A percentile compares a stretch with the other conserved stretches of the same genome.
These are phyloP conservation scores for Saccharum spontaneum DNA, from an alignment of 176 grass and related monocot species.

Conservation along the genomic window DNA sequence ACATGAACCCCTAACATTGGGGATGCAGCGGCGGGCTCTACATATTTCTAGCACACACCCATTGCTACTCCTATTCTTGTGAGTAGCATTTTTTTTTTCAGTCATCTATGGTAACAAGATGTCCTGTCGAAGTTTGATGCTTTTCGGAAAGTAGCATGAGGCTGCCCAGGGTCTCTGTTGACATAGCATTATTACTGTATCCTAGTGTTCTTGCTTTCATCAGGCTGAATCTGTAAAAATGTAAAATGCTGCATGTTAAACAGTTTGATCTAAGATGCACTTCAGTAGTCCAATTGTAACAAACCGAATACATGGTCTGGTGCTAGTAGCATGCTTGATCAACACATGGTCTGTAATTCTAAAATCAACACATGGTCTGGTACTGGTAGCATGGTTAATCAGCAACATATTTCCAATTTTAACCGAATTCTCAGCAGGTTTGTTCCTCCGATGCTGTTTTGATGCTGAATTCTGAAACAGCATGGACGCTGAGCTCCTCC, in stretches of 20 bases:
- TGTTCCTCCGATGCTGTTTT: background rate
- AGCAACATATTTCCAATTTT: background rate
- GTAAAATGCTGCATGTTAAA: background rate
- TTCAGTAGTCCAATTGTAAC: background rate
- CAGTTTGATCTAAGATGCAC: background rate
- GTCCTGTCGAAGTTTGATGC: background rate
- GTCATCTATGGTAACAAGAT: slow-evolving; percentile 1
- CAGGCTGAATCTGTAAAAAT: too few species aligned
- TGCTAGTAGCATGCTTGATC: too few species aligned
- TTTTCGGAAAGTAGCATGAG: background rate
- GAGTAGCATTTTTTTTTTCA: background rate
- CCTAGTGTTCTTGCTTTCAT: background rate
- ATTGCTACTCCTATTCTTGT: background rate
- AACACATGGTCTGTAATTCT: too few species aligned
- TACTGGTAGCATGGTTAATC: too few species aligned
- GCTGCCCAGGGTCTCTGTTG: background rate
- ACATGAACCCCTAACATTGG: background rate
- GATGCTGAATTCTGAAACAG: too few species aligned
- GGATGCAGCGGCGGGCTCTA: too few species aligned
- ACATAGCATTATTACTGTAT: background rate
- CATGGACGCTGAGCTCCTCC: background rate
- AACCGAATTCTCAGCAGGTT: background rate
- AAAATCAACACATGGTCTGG: too few species aligned
- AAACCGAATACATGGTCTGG: too few species aligned
- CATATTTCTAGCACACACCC: background rate